Evolutionary conservation across 129 eudicot species (phyloP).

Genomic region (Kitagawia praeruptora): DNA sequence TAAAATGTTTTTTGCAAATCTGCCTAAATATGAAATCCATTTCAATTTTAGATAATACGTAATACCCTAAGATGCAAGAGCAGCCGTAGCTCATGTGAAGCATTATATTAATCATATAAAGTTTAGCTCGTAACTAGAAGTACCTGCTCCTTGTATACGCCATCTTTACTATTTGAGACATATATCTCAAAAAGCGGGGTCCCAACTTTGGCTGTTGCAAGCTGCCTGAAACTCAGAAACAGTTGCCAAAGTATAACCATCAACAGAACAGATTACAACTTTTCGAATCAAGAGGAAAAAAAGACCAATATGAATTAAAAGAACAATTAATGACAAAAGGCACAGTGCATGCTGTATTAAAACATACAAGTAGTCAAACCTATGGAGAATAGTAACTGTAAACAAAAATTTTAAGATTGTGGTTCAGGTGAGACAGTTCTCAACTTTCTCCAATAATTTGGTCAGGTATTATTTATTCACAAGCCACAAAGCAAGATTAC

Average conservation of each 20-base stretch:
- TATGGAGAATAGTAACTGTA: not conserved
- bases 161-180: conserved; percentile 49
- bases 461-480: too few species aligned
- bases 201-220: conserved; percentile 69
- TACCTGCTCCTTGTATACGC: conserved; percentile 82
- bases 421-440: not conserved
- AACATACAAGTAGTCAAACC: not conserved
- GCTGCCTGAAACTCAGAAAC: conserved; percentile 58
- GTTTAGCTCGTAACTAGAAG: conserved; percentile 2
- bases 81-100: not conserved
- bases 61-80: not conserved
- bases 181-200: conserved; percentile 72
- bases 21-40: not conserved
- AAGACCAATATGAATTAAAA: not conserved
- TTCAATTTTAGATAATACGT: too few species aligned
- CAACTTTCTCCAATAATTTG: not conserved
- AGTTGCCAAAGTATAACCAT: conserved; percentile 8
- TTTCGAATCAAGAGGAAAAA: not conserved
- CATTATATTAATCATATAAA: not conserved
- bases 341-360: not conserved
- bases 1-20: not conserved
- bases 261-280: not conserved
- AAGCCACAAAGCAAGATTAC: too few species aligned
- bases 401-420: not conserved
- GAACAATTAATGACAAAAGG: not conserved